Evolutionary conservation across 257 asterid genomes (phyloP).

Genomic region (Solanum etuberosum): DNA sequence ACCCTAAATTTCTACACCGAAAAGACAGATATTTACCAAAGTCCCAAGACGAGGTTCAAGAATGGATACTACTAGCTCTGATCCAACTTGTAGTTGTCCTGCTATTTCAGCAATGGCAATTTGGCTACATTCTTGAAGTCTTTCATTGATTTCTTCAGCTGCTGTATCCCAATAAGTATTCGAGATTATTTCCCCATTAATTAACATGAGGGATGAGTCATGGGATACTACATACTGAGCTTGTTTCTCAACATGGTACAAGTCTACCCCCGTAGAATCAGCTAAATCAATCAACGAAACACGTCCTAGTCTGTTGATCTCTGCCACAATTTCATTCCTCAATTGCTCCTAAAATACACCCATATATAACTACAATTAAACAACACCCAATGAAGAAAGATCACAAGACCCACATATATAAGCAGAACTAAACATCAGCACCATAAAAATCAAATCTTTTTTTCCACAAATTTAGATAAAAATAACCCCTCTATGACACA

Average conservation of each 20-base stretch:
- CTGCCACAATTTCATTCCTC: conserved; percentile 62
- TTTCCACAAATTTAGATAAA: neutral
- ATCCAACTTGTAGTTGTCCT: conserved; percentile 83
- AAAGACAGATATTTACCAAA: conserved; percentile 33
- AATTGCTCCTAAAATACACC: conserved; percentile 58
- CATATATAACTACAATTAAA: conserved; percentile 10
- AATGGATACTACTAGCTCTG: conserved; percentile 65
- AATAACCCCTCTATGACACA: neutral
- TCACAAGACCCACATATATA: neutral
- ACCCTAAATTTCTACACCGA: neutral
- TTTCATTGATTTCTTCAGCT: conserved; percentile 90
- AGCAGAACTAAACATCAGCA: neutral
- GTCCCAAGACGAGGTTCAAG: conserved; percentile 86
- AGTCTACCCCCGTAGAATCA: conserved; percentile 61
- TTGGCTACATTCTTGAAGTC: conserved; percentile 95
- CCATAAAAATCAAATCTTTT: neutral
- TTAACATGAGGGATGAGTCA: conserved; percentile 60
- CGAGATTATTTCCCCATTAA: conserved; percentile 86
- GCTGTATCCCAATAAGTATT: conserved; percentile 75
- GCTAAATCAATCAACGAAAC: conserved; percentile 81
- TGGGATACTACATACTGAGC: conserved; percentile 53
- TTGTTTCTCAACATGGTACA: conserved; percentile 87
- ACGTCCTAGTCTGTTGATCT: conserved; percentile 60
- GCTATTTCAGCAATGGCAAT: conserved; percentile 93
- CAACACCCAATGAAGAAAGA: neutral